Evolutionary conservation across 2,329 filamentous ascomycete genomes (phyloP), one percentile per base, ranked within the genome.

Genomic region (Phialophora macrospora): DNA sequence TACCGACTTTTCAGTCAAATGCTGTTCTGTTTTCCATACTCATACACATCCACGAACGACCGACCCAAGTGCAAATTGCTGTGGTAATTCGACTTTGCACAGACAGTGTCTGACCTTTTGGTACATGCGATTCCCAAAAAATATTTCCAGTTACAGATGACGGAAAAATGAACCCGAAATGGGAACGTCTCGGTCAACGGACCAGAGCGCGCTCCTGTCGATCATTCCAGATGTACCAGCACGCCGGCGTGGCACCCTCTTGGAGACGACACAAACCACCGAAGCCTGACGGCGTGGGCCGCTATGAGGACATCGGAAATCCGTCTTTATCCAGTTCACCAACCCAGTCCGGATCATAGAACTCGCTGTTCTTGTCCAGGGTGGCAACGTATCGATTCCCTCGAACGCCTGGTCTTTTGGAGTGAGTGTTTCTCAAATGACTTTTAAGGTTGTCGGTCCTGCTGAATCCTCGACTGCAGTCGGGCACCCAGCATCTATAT

Each of bases 361-460:
- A 78, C 8, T 73, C 74, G 55, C 78, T 80, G 30, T 71, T 75
- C 28, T 79, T 76, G 64, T 81, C 80, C 54, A 81, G 71, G 6
- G 80, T 81, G 9, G 80, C 79, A 4, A 81, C 79, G 62, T 81
- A 81, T 56, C 79, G 75, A 65, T 81, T 81, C 51, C 80, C 78
- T 8, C 79, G 78, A 51, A 78, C 79, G 32, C 66, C 64, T 17
- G 70, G 68, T 11, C 77, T 77, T 73, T 80, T 80, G 70, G 79
- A 80, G 72, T 81, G 80, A 56, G 79, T 81, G 71, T 80, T 81
- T 46, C 77, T 78, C 59, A 80, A 78, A 63, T 81, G 80, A 9
- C 77, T 79, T 56, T 80, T 81, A 55, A 81, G 76, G 66, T 81
- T 81, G 66, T 81, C 80, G 26, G 77, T 80, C 52, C 79, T 74